Percentiles rank a stretch among this genome's conserved stretches.
These are phyloP conservation scores for Scutellaria minor DNA, from an alignment of 257 asterid species.

Conservation along the genomic window DNA sequence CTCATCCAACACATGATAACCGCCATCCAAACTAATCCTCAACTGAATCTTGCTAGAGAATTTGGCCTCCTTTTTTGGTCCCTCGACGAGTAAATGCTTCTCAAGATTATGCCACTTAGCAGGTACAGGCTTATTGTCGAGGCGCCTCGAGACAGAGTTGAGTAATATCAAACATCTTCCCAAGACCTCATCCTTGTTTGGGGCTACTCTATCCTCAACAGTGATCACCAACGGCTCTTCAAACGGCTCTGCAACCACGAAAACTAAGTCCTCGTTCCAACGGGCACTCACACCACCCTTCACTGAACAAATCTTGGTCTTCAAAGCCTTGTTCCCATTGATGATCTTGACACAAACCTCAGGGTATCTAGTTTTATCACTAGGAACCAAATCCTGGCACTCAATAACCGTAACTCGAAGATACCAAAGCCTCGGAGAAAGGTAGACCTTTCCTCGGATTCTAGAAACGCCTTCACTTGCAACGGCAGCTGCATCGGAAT, in stretches of 20 bases:
- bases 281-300: conserved; percentile 56
- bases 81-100: conserved; percentile 55
- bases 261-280: conserved; percentile 84
- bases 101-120: conserved; percentile 84
- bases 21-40: conserved; percentile 80
- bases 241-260: conserved; percentile 77
- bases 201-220: conserved; percentile 60
- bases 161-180: conserved; percentile 55
- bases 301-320: conserved; percentile 45
- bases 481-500: conserved; percentile 79
- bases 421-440: conserved; percentile 88
- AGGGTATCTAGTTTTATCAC: conserved; percentile 56
- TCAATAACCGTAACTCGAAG: conserved; percentile 72
- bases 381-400: conserved; percentile 70
- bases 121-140: conserved; percentile 67
- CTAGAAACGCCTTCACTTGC: conserved; percentile 58
- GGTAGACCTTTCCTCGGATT: conserved; percentile 79
- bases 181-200: conserved; percentile 52
- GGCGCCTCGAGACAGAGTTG: conserved; percentile 48
- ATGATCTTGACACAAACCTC: conserved; percentile 63
- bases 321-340: conserved; percentile 58
- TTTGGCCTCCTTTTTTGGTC: conserved; percentile 58
- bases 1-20: conserved; percentile 88
- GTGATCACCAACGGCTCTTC: conserved; percentile 69
- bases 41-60: conserved; percentile 85